Conservation (phyloP, 2,329 filamentous ascomycete genomes). For the Aspergillus sp. region DNA sequence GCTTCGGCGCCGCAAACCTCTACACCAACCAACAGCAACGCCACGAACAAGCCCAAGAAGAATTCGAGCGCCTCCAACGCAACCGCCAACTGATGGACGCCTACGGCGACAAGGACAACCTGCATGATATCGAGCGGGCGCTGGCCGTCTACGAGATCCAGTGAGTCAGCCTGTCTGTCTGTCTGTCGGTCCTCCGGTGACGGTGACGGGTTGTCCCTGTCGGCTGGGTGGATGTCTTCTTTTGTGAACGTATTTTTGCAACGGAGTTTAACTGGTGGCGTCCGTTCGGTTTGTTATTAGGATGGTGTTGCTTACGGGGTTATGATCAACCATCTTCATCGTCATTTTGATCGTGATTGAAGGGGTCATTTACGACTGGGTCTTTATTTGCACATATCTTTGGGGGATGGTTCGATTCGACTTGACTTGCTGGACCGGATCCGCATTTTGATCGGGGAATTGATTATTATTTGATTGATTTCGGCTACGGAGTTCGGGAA, state of each 20-base stretch:
- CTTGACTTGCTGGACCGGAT: no score
- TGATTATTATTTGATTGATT: not conserved
- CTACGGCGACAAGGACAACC: conserved; percentile 45
- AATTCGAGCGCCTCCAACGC: conserved; percentile 30
- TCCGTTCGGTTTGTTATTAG: not conserved
- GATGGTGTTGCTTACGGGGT: not conserved
- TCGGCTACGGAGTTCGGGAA: not conserved
- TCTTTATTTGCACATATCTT: not conserved
- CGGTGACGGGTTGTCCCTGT: not conserved
- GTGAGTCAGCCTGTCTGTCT: conserved; percentile 16
- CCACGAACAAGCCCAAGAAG: not conserved
- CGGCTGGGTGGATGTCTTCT: not conserved
- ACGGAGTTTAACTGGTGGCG: not conserved
- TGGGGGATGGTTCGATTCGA: not conserved
- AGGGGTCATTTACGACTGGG: no score
- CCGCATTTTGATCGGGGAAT: no score
- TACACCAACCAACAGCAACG: not conserved
- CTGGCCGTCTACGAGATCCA: conserved; percentile 45
- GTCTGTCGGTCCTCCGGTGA: no score
- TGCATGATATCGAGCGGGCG: conserved; percentile 46
- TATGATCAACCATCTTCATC: not conserved
- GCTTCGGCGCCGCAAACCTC: not conserved
- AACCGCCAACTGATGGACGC: conserved; percentile 47
- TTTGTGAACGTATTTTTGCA: not conserved
- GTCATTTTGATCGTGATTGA: no score